These are phyloP conservation scores for Eucalyptus sp. DNA, from an alignment of 345 rosid genomes.

Conservation along the genomic window DNA sequence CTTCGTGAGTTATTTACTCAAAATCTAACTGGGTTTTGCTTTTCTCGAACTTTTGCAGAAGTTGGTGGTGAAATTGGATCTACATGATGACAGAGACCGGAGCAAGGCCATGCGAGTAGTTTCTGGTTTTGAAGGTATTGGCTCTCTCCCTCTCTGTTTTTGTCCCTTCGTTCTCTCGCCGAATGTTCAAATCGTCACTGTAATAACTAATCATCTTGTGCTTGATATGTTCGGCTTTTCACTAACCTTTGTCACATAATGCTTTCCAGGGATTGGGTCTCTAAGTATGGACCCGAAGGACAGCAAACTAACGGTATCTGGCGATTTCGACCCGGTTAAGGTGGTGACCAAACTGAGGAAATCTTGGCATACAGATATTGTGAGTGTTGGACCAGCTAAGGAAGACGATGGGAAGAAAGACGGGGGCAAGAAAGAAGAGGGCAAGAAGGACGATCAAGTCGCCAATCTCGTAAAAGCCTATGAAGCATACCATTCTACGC, in stretches of 20 bases:
- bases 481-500: not conserved
- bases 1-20: not conserved
- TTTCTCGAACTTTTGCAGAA: not conserved
- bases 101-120: not conserved
- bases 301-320: not conserved
- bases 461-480: not conserved
- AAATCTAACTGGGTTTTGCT: not conserved
- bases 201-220: not conserved
- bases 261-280: not conserved
- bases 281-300: not conserved
- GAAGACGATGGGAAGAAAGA: not conserved
- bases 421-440: not conserved
- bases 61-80: not conserved
- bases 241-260: not conserved
- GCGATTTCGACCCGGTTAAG: not conserved
- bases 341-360: not conserved
- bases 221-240: not conserved
- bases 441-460: not conserved
- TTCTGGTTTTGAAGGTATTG: not conserved
- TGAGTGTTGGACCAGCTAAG: not conserved
- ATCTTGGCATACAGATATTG: not conserved
- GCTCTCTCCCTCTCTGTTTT: no score
- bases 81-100: not conserved
- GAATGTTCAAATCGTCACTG: not conserved
- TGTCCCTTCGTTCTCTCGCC: not conserved